Evolutionary conservation across 1,284 basidiomycete species (phyloP), one percentile per base, ranked within the genome.

Genomic region (Moesziomyces aphidis): DNA sequence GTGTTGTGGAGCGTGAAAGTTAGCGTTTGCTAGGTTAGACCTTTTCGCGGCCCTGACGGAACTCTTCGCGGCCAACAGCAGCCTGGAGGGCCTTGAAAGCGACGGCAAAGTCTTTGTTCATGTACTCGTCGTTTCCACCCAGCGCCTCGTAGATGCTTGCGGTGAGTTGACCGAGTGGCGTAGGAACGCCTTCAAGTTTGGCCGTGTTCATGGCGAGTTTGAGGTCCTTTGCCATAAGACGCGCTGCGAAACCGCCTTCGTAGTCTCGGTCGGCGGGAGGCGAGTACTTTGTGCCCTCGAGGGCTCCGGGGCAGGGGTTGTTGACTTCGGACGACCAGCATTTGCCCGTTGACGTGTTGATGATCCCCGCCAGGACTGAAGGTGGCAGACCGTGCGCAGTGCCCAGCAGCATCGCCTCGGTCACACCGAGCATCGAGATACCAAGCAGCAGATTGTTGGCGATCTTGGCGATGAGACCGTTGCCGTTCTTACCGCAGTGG

Each of bases 241-340:
- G 58, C 7, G 77, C 62, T 0, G 76, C 79, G 19, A 75, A 78
- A 22, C 85, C 85, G 28, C 85, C 93, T 69, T 93, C 90, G 74
- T 92, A 96, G 52, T 90, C 89, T 23, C 91, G 88, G 83, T 93
- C 92, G 75, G 92, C 93, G 0, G 94, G 94, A 8, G 93, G 91
- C 7, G 89, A 88, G 81, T 90, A 90, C 56, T 88, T 90, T 10
- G 80, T 80, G 5, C 80, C 82, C 24, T 52, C 74, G 48, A 94
- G 85, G 13, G 93, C 90, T 17, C 88, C 88, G 10, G 91, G 92
- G 34, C 93, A 93, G 4, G 94, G 94, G 80, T 95, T 95, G 86
- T 96, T 96, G 54, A 91, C 89, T 21, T 91, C 90, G 49, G 90
- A 90, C 9, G 93, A 88, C 93, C 93, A 95, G 83, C 93, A 94